Evolutionary conservation across 805 yeast genomes (phyloP).

Genomic region (Candida succiphila): DNA sequence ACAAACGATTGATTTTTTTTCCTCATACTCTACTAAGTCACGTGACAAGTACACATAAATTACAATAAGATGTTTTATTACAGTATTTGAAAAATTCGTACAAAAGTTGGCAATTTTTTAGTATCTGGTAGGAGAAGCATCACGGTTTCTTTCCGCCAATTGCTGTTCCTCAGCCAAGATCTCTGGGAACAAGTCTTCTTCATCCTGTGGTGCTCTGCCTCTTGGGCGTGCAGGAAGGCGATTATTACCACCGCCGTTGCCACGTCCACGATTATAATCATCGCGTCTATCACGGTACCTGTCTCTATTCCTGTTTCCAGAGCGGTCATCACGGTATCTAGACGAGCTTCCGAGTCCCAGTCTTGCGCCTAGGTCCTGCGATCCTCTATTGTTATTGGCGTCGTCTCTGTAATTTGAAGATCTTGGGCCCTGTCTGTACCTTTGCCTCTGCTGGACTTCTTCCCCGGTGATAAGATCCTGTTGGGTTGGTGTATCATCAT

Average conservation of each 20-base stretch:
- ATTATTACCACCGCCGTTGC: constrained; percentile 1
- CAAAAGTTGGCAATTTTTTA: no score
- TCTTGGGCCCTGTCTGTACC: constrained; percentile 26
- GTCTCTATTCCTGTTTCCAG: constrained; percentile 6
- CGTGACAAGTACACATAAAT: no score
- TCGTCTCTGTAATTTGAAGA: background rate
- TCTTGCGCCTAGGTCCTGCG: constrained; percentile 2
- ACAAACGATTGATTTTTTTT: no score
- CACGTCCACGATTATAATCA: background rate
- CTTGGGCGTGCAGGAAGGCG: background rate
- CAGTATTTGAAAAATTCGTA: no score
- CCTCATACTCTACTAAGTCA: no score
- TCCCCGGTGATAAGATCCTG: constrained; percentile 25
- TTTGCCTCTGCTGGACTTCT: constrained; percentile 23
- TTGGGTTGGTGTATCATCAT: background rate
- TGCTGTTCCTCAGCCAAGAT: no score
- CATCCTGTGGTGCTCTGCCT: constrained; percentile 7
- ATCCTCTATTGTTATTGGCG: background rate
- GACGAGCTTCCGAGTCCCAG: background rate
- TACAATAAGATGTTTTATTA: no score
- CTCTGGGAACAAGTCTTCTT: constrained; percentile 29
- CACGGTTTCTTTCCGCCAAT: no score
- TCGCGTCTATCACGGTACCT: constrained; percentile 2
- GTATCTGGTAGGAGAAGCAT: no score
- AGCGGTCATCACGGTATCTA: background rate